These are phyloP conservation scores for Asclepias syriaca DNA, from an alignment of 257 asterid genomes.

Conservation along the genomic window DNA sequence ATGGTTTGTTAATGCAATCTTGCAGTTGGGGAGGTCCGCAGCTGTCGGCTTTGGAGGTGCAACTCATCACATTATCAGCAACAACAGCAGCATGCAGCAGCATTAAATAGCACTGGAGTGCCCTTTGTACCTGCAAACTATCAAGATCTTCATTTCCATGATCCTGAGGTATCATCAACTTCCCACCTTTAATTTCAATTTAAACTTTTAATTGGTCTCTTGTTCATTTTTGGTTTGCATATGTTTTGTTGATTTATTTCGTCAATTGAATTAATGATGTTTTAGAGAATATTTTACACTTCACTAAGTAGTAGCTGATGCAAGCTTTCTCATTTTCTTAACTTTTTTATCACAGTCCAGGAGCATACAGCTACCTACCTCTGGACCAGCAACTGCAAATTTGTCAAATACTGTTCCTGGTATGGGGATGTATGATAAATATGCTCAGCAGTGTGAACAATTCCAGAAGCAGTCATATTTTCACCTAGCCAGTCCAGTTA, in stretches of 20 bases:
- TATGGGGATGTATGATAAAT: slow-evolving; percentile 37
- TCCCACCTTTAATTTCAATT: neutral
- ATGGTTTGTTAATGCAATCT: slow-evolving; percentile 22
- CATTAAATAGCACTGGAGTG: slow-evolving; percentile 54
- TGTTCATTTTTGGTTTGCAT: neutral
- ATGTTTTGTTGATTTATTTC: neutral
- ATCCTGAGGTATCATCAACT: slow-evolving; percentile 46
- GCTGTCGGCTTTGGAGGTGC: slow-evolving; percentile 69
- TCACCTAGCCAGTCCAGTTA: slow-evolving; percentile 52
- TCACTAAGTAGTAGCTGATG: neutral
- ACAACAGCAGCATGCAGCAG: slow-evolving; percentile 54
- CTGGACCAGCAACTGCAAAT: slow-evolving; percentile 29
- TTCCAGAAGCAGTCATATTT: slow-evolving; percentile 65
- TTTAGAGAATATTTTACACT: neutral
- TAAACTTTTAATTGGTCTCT: neutral
- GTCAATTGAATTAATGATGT: neutral
- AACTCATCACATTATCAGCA: slow-evolving; percentile 76
- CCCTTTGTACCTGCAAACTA: slow-evolving; percentile 57
- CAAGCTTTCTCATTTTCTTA: neutral
- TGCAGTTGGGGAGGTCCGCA: slow-evolving; percentile 76
- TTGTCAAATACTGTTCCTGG: slow-evolving; percentile 29
- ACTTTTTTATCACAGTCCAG: slow-evolving; percentile 19
- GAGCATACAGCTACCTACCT: slow-evolving; percentile 28
- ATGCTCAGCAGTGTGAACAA: slow-evolving; percentile 68
- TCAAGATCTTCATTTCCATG: slow-evolving; percentile 75